A percentile compares a stretch with the other conserved stretches of the same genome.
Conservation (phyloP, 805 yeast genomes). For the Scheffersomyces lignosus region DNA sequence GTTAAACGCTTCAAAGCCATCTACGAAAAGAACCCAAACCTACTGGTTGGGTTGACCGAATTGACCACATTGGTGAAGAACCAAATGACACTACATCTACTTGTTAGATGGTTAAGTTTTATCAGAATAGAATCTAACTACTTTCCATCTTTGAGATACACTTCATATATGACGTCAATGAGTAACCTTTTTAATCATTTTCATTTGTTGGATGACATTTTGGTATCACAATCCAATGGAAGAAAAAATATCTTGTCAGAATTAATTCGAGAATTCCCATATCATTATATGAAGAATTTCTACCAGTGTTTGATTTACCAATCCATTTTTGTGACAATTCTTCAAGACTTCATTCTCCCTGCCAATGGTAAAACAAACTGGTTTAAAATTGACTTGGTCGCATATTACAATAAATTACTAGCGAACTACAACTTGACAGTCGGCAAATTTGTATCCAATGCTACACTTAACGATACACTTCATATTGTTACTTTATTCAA, state of each 20-base stretch:
- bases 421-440: conserved; percentile 13
- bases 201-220: conserved; percentile 14
- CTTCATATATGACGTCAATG: conserved; percentile 27
- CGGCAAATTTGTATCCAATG: conserved; percentile 12
- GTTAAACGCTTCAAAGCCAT: conserved; percentile 2
- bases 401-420: conserved; percentile 9
- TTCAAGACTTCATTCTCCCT: conserved; percentile 10
- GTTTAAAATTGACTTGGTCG: conserved; percentile 11
- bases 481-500: conserved; percentile 1
- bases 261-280: conserved; percentile 10
- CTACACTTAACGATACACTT: neutral
- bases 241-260: conserved; percentile 8
- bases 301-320: conserved; percentile 18
- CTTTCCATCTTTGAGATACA: conserved; percentile 28
- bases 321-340: conserved; percentile 18
- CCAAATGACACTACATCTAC: conserved; percentile 15
- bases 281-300: conserved; percentile 13
- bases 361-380: neutral
- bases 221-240: conserved; percentile 2
- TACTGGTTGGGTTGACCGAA: conserved; percentile 1
- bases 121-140: conserved; percentile 25
- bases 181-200: conserved; percentile 24
- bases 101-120: conserved; percentile 27
- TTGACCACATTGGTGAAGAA: conserved; percentile 9
- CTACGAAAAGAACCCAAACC: conserved; percentile 4